Evolutionary conservation across 2,329 filamentous ascomycete species (phyloP).

Genomic region (Fusarium avenaceum): DNA sequence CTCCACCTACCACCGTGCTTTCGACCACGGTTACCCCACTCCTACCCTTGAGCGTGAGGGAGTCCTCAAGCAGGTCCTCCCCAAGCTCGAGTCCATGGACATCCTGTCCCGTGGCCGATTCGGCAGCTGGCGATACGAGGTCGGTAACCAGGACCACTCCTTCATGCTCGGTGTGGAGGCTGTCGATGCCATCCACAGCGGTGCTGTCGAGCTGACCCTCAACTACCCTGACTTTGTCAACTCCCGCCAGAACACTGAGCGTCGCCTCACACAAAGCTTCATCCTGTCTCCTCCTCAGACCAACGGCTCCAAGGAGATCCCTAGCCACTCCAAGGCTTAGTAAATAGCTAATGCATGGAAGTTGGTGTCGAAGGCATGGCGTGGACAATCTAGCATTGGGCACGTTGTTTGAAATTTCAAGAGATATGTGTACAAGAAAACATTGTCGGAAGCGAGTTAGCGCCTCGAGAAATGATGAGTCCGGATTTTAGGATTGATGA

Average conservation of each 20-base stretch:
- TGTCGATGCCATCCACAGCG: slow-evolving; percentile 89
- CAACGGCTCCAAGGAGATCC: slow-evolving; percentile 55
- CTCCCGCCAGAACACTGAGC: slow-evolving; percentile 71
- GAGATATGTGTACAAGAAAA: slow-evolving; percentile 45
- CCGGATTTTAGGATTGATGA: slow-evolving; percentile 48
- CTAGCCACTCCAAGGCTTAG: slow-evolving; percentile 55
- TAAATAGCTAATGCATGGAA: slow-evolving; percentile 51
- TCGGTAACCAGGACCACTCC: slow-evolving; percentile 95
- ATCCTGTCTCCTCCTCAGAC: slow-evolving; percentile 55
- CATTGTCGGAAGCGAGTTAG: slow-evolving; percentile 40
- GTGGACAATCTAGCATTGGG: slow-evolving; percentile 39
- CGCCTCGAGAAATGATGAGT: slow-evolving; percentile 43
- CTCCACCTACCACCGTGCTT: slow-evolving; percentile 97
- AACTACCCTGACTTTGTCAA: slow-evolving; percentile 99
- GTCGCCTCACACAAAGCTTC: slow-evolving; percentile 61
- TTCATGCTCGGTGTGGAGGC: slow-evolving; percentile 98
- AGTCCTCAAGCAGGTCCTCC: slow-evolving; percentile 90
- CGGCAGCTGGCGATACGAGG: slow-evolving; percentile 98
- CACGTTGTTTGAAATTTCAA: slow-evolving; percentile 42
- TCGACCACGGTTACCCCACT: slow-evolving; percentile 98
- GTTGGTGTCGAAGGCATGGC: slow-evolving; percentile 17
- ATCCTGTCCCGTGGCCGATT: slow-evolving; percentile 98
- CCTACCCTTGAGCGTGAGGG: slow-evolving; percentile 95
- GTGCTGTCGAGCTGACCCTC: slow-evolving; percentile 89
- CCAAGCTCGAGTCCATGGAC: slow-evolving; percentile 89